Evolutionary conservation across 2,329 filamentous ascomycete genomes (phyloP).

Genomic region (Teratosphaeria pseudoeucalypti): DNA sequence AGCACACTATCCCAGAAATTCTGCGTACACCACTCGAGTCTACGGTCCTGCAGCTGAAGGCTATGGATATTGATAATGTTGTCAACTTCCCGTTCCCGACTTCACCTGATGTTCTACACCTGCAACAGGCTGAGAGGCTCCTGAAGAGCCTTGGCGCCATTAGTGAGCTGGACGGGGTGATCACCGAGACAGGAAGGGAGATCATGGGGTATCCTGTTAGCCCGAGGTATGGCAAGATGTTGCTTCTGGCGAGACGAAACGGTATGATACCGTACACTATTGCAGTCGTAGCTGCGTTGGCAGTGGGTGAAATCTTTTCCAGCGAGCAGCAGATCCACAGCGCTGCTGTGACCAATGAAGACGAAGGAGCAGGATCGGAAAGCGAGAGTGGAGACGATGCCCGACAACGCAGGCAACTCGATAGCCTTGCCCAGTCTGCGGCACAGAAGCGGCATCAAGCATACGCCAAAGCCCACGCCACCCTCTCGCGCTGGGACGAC

Average conservation of each 20-base stretch:
- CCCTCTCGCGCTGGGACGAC: conserved; percentile 72
- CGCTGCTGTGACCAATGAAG: conserved; percentile 30
- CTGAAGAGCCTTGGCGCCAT: conserved; percentile 79
- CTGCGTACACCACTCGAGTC: conserved; percentile 82
- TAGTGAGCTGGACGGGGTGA: conserved; percentile 47
- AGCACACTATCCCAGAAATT: conserved; percentile 82
- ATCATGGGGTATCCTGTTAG: conserved; percentile 85
- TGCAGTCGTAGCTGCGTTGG: conserved; percentile 77
- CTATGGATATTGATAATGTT: conserved; percentile 83
- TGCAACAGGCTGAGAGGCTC: conserved; percentile 76
- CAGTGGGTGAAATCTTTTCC: conserved; percentile 79
- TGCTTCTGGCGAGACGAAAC: conserved; percentile 77
- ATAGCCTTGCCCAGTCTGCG: conserved; percentile 50
- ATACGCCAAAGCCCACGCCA: conserved; percentile 63
- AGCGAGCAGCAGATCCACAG: conserved; percentile 64
- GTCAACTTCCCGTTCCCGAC: conserved; percentile 95
- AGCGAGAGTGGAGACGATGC: conserved; percentile 20
- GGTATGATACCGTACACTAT: conserved; percentile 77
- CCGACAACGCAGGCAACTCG: conserved; percentile 34
- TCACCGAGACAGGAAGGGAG: conserved; percentile 69
- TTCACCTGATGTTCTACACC: conserved; percentile 63
- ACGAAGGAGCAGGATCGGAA: conserved; percentile 26
- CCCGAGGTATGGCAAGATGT: conserved; percentile 81
- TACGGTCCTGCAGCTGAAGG: conserved; percentile 83
- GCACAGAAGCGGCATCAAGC: conserved; percentile 55